Evolutionary conservation across 225 moss, liverwort and hornwort genomes (phyloP), one percentile per base, ranked within the genome.

Genomic region (Sphagnum tenellum): DNA sequence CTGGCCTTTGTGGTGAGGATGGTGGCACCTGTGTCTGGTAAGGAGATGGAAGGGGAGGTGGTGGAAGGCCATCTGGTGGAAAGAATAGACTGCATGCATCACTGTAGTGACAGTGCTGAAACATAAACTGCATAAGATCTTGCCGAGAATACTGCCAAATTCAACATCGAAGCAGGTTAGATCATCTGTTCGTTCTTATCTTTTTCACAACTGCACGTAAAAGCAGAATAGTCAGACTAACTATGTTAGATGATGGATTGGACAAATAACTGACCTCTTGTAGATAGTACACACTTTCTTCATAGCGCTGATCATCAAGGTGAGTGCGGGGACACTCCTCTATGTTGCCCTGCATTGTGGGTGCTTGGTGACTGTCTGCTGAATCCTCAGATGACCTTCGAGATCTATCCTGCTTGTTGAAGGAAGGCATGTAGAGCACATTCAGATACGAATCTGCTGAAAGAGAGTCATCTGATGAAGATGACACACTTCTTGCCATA

Each of bases 391-490:
- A 90, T 56, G 88, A 88, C 55, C 89, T 83, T 76, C 90, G 85
- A 68, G 87, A 86, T 66, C 90, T 81, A 69, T 94, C 91, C 63
- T 81, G 72, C 83, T 88, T 98, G 67, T 75, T 85, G 63, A 89
- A 91, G 45, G 88, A 82, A 60, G 98, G 93, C 69, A 93, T 81
- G 66, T 90, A 87, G 45, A 98, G 79, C 63, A 93, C 83, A 64
- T 89, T 90, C 56, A 98, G 64, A 72, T 98, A 98, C 10, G 98
- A 86, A 79, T 90, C 98, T 74, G 98, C 93, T 74, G 98, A 98
- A 14, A 98, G 85, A 8, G 98, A 93, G 70, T 98, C 98, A 71
- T 98, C 98, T 52, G 89, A 82, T 50, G 90, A 87, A 51, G 89
- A 85, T 64, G 80, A 85, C 58, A 90, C 88, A 71, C 79, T 93